phyloP scores from a whole-genome alignment of 768 basidiomycete genomes.

The Hypholoma fasciculare region DNA sequence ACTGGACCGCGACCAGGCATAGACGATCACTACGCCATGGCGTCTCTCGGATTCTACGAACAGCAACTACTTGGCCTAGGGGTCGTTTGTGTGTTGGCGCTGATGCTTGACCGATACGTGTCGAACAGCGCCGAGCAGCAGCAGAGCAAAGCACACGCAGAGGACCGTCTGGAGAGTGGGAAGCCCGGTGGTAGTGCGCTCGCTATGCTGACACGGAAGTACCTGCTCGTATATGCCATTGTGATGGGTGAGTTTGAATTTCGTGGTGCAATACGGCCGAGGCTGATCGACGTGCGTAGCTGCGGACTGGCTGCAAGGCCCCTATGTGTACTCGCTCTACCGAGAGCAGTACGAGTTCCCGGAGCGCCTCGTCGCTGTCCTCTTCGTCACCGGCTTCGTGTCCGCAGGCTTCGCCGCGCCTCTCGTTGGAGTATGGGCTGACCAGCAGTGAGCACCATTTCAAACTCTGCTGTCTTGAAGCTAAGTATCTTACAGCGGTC shows the following conservation, averaged over 20 bases:
- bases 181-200: conserved; percentile 8
- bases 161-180: conserved; percentile 22
- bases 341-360: conserved; percentile 65
- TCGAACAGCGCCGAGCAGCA: conserved; percentile 6
- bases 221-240: conserved; percentile 67
- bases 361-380: conserved; percentile 62
- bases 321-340: conserved; percentile 77
- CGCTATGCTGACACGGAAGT: conserved; percentile 38
- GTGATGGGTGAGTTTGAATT: conserved; percentile 60
- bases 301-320: conserved; percentile 81
- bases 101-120: conserved; percentile 22
- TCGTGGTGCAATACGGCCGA: background rate
- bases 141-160: conserved; percentile 11
- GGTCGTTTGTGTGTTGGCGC: conserved; percentile 18
- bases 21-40: background rate
- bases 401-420: conserved; percentile 72
- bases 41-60: conserved; percentile 26
- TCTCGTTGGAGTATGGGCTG: conserved; percentile 75
- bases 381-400: conserved; percentile 79
- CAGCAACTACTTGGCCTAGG: conserved; percentile 22
- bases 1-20: no score
- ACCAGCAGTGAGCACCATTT: conserved; percentile 56
- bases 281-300: conserved; percentile 33
- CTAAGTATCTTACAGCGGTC: conserved; percentile 45
- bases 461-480: background rate